phyloP scores from a whole-genome alignment of 441 rosid species.

The Flueggea neowawraea region DNA sequence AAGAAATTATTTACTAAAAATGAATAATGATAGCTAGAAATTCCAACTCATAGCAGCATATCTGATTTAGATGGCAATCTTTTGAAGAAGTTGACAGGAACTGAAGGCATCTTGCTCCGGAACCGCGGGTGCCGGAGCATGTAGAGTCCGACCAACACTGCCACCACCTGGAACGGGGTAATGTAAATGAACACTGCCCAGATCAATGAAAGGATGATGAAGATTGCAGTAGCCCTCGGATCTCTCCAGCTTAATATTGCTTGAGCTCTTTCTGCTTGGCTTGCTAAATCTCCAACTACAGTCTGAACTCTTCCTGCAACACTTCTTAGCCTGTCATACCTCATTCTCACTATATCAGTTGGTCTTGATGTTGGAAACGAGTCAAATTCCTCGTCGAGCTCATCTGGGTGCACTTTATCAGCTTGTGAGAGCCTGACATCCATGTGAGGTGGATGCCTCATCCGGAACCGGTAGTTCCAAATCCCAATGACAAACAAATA shows the following conservation, averaged over 20 bases:
- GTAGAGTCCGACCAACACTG: constrained; percentile 26
- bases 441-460: constrained; percentile 55
- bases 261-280: constrained; percentile 41
- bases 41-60: constrained; percentile 48
- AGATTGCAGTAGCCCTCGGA: constrained; percentile 45
- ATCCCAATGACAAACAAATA: constrained; percentile 33
- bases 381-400: constrained; percentile 49
- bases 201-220: constrained; percentile 26
- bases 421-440: constrained; percentile 34
- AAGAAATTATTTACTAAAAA: constrained; percentile 18
- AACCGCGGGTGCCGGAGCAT: constrained; percentile 55
- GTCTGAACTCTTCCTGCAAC: constrained; percentile 43
- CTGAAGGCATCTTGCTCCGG: constrained; percentile 41
- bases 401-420: constrained; percentile 31
- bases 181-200: constrained; percentile 38
- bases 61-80: constrained; percentile 58
- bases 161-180: constrained; percentile 29
- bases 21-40: constrained; percentile 4
- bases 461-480: constrained; percentile 38
- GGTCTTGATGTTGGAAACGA: constrained; percentile 31
- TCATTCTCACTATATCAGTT: constrained; percentile 30
- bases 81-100: constrained; percentile 65
- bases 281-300: constrained; percentile 39
- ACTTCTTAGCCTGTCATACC: constrained; percentile 56
- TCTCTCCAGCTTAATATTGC: constrained; percentile 45